Evolutionary conservation across 352 stramenopile species (phyloP), one percentile per base, ranked within the genome.

Genomic region (Thalassiosira mediterranea): DNA sequence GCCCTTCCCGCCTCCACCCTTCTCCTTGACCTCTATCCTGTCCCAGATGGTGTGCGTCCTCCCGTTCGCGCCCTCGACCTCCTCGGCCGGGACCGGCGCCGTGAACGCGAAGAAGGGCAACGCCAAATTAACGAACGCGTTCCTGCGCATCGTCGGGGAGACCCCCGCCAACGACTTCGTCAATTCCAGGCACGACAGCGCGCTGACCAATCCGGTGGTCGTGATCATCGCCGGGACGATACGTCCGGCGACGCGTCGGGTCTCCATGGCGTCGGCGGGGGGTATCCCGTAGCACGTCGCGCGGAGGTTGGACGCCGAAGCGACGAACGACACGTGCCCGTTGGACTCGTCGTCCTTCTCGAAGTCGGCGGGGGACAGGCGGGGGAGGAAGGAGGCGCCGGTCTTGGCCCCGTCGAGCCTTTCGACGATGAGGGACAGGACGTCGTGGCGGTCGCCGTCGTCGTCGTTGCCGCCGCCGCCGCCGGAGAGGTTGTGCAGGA

Each of bases 151-250:
- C 25, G 65, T 69, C 49, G 91, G 79, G 32, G 80, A 72, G 44
- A 76, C 40, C 17, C 62, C 60, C 59, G 90, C 81, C 0, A 85
- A 31, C 42, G 90, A 54, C 64, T 93, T 93, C 2, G 90, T 15
- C 8, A 91, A 58, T 66, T 93, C 87, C 23, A 93, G 49, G 34
- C 84, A 91, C n/a, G 87, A 93, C 8, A 93, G 57, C 17, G 83
- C 83, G 8, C 84, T 90, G 17, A 93, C 87, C 48, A 91, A 81
- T 19, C 83, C 83, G 31, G 87, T 93, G 1, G 87, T 93, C 28
- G 84, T 90, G 23, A 93, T 93, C 85, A 93, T 91, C 15, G 87
- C 87, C 21, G 87, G 87, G 11, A 93, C 78, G 40, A 93, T 93
- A 31, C 75, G 76, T 15, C 87, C 87, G 25, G 87, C 84, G 8